Evolutionary conservation across 2,329 filamentous ascomycete genomes (phyloP), one percentile per base, ranked within the genome.

Genomic region (Penicillium sp.): DNA sequence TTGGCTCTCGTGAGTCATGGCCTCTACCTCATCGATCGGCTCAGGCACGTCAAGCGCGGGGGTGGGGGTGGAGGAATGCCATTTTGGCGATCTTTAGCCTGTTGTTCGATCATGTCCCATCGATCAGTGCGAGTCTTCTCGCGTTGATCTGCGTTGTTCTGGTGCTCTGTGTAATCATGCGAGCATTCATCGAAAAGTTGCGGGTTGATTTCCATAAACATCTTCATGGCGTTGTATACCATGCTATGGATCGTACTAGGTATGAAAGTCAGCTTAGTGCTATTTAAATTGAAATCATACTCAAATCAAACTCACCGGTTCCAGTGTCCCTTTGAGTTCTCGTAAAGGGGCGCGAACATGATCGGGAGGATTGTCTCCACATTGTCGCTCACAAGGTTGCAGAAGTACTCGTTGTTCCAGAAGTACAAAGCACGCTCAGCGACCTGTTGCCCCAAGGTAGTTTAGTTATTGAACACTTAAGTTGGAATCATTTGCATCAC

Each of bases 331-430:
- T 99, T 99, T 4, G 93, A 97, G 73, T 99, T 99, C 75, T 99
- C 94, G 67, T 97, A 99, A 29, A 99, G 81, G 2, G 94, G 93
- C 26, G 93, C 92, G 76, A 99, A 99, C 94, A 99, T 99, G 71
- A 99, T 99, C 3, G 94, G 94, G 41, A 99, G 81, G 66, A 99
- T 99, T 43, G 96, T 93, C 69, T 97, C 93, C 51, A 99, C 94
- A 67, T 99, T 99, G 76, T 99, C 94, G 78, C 92, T 97, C 63
- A 99, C 94, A 55, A 99, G 81, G 70, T 97, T 99, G 81, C 94
- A 99, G 78, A 99, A 99, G 74, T 99, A 99, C 74, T 99, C 94
- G 70, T 99, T 99, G 81, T 99, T 99, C 94, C 94, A 99, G 79
- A 99, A 99, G 78, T 99, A 99, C 27, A 99, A 82, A 5, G 94